Evolutionary conservation across 2,329 filamentous ascomycete species (phyloP).

Genomic region (Plenodomus lindquistii): DNA sequence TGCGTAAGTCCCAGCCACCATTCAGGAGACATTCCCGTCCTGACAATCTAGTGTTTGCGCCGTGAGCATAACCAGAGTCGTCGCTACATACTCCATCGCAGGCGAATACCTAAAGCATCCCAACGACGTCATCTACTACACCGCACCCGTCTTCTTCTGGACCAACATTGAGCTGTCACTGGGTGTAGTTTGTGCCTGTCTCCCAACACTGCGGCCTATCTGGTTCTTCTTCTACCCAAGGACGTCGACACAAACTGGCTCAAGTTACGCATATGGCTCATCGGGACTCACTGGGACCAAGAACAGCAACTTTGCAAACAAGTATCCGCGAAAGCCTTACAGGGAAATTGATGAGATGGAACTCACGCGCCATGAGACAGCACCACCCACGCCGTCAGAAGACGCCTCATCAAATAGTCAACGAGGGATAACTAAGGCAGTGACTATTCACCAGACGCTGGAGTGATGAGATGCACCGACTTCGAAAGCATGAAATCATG

Average conservation of each 20-base stretch:
- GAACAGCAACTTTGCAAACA: conserved; percentile 12
- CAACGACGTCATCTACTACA: conserved; percentile 29
- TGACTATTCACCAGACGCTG: conserved; percentile 19
- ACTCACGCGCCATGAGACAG: conserved; percentile 14
- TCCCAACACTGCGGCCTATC: conserved; percentile 31
- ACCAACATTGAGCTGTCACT: conserved; percentile 34
- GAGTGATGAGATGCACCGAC: conserved; percentile 1
- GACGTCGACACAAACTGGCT: conserved; percentile 10
- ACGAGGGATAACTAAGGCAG: conserved; percentile 14
- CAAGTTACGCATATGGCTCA: conserved; percentile 13
- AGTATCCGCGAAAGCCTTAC: conserved; percentile 18
- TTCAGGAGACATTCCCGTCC: neutral
- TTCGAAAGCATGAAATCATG: neutral
- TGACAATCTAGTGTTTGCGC: conserved; percentile 23
- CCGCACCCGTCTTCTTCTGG: conserved; percentile 34
- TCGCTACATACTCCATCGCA: conserved; percentile 23
- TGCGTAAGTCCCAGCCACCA: conserved; percentile 11
- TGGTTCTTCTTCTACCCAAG: conserved; percentile 23
- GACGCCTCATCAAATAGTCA: conserved; percentile 5
- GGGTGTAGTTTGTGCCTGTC: conserved; percentile 28
- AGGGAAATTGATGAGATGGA: conserved; percentile 27
- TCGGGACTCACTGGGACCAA: conserved; percentile 17
- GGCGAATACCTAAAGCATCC: conserved; percentile 22
- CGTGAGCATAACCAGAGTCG: conserved; percentile 24
- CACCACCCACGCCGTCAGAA: conserved; percentile 7